Evolutionary conservation across 1,284 basidiomycete genomes (phyloP).

Genomic region (Ustilago crameri): DNA sequence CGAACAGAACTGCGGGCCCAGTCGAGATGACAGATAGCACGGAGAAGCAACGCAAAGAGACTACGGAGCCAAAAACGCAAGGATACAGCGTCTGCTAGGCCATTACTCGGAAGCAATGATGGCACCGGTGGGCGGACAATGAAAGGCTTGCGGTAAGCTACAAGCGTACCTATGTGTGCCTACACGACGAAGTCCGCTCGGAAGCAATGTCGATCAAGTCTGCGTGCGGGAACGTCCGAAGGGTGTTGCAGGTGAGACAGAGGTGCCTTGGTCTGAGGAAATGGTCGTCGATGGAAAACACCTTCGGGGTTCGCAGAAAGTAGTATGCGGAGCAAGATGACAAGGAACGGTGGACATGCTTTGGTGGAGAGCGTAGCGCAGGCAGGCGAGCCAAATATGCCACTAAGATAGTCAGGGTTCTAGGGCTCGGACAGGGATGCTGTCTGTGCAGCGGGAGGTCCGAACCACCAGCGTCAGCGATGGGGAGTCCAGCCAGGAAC

Average conservation of each 20-base stretch:
- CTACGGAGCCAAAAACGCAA: not conserved
- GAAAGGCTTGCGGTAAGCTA: not conserved
- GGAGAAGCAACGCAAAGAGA: conserved; percentile 8
- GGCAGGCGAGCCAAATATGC: not conserved
- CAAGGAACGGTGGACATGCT: not conserved
- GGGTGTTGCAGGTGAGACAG: conserved; percentile 5
- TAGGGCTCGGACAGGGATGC: conserved; percentile 30
- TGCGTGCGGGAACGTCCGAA: conserved; percentile 20
- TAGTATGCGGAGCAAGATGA: not conserved
- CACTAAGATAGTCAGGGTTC: conserved; percentile 3
- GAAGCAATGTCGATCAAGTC: conserved; percentile 46
- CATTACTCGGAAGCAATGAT: not conserved
- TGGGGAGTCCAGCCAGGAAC: conserved; percentile 1
- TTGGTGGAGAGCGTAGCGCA: not conserved
- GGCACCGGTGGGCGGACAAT: not conserved
- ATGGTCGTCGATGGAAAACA: conserved; percentile 6
- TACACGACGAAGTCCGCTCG: conserved; percentile 38
- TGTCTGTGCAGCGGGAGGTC: conserved; percentile 22
- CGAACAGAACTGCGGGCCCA: conserved; percentile 19
- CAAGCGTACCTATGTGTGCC: conserved; percentile 8
- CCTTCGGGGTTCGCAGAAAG: conserved; percentile 16
- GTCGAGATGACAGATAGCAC: conserved; percentile 3
- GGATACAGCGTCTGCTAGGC: not conserved
- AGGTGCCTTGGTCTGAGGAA: not conserved
- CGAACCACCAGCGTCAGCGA: conserved; percentile 16